Percentiles rank a stretch among this genome's conserved stretches.
Conservation (phyloP, 768 basidiomycete genomes). For the Phanerochaete sordida region DNA sequence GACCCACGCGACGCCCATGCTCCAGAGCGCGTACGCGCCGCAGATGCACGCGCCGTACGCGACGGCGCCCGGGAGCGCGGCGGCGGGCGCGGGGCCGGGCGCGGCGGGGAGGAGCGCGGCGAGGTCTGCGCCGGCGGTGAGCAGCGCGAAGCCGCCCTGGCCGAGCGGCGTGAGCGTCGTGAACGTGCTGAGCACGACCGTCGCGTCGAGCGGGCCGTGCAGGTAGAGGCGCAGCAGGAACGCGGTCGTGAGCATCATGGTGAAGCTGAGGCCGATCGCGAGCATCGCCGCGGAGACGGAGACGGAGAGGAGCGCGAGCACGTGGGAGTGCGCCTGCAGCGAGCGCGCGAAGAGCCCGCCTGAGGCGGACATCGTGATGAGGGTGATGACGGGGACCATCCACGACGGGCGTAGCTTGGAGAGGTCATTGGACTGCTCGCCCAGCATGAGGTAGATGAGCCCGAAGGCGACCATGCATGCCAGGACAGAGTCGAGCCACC, state of each 20-base stretch:
- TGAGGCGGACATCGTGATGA: constrained; percentile 49
- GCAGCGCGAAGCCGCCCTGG: constrained; percentile 45
- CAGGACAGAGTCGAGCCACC: constrained; percentile 45
- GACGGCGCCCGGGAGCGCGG: constrained; percentile 32
- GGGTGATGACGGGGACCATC: constrained; percentile 54
- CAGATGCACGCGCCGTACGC: constrained; percentile 42
- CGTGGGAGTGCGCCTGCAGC: constrained; percentile 32
- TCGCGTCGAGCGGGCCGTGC: constrained; percentile 36
- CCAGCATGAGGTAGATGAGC: constrained; percentile 48
- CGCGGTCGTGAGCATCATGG: constrained; percentile 46
- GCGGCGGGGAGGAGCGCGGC: constrained; percentile 30
- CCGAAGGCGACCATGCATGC: constrained; percentile 45
- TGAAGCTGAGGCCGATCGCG: constrained; percentile 43
- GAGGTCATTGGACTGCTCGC: constrained; percentile 36
- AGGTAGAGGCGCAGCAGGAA: constrained; percentile 44
- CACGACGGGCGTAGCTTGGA: constrained; percentile 41
- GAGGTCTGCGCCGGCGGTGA: constrained; percentile 37
- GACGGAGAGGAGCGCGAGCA: constrained; percentile 39
- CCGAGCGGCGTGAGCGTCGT: constrained; percentile 52
- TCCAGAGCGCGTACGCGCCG: constrained; percentile 47
- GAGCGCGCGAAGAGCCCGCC: constrained; percentile 42
- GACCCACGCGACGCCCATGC: constrained; percentile 54
- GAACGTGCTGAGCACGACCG: constrained; percentile 40
- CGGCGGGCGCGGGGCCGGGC: not conserved
- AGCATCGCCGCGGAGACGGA: constrained; percentile 40